A percentile compares a stretch with the other conserved stretches of the same genome.
Conservation (phyloP, 2,329 filamentous ascomycete species). For the Colletotrichum falcatum region DNA sequence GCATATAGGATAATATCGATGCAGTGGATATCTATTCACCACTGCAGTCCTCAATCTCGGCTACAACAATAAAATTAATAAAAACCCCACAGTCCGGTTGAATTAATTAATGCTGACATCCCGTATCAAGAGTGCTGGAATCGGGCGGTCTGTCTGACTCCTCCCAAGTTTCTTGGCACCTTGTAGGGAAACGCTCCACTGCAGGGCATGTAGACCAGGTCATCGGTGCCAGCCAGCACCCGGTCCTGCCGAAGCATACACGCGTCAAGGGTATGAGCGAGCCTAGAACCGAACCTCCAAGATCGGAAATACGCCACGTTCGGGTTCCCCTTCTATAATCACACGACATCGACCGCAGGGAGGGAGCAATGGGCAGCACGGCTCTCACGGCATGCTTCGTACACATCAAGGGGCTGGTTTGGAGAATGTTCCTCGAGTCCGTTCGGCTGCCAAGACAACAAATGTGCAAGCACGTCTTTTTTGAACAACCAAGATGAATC, state of each 20-base stretch:
- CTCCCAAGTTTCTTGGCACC: not conserved
- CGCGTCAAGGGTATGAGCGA: not conserved
- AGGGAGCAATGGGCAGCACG: not conserved
- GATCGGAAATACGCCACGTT: not conserved
- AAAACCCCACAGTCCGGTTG: too few relatives aligned
- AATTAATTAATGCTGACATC: not conserved
- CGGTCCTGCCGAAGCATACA: not conserved
- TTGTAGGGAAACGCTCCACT: not conserved
- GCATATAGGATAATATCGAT: not conserved
- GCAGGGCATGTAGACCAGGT: not conserved
- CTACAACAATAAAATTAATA: too few relatives aligned
- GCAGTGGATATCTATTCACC: too few relatives aligned
- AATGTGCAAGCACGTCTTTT: slow-evolving; percentile 7
- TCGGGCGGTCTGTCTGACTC: not conserved
- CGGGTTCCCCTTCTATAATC: not conserved
- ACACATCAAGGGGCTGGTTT: not conserved
- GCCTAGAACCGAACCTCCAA: not conserved
- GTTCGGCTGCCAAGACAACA: not conserved
- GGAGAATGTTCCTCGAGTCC: not conserved
- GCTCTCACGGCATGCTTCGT: not conserved
- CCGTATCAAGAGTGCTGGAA: not conserved
- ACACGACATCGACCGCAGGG: not conserved
- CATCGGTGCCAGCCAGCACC: not conserved
- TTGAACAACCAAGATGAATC: slow-evolving; percentile 30
- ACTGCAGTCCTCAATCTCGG: not conserved